Evolutionary conservation across 139 green algal genomes (phyloP).

Genomic region (Protoeuglena noctilucae): DNA sequence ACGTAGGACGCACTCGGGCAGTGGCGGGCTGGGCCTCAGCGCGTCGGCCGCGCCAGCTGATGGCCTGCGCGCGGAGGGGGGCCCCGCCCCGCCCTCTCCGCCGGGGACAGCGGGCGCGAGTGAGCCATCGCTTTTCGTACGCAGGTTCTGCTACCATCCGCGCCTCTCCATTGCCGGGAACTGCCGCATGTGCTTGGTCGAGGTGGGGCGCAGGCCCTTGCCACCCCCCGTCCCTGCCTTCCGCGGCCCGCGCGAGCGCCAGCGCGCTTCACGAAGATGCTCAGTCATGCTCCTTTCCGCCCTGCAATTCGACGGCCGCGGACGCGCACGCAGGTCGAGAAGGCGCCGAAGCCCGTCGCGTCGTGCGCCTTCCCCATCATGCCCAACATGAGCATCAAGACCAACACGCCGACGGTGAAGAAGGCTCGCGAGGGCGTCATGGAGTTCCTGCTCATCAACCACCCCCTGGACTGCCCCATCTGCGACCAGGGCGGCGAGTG

Average conservation of each 20-base stretch:
- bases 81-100: too few relatives aligned
- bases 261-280: too few relatives aligned
- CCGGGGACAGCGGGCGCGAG: too few relatives aligned
- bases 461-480: conserved; percentile 97
- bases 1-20: too few relatives aligned
- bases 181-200: conserved; percentile 97
- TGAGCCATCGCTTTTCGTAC: too few relatives aligned
- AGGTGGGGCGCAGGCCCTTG: conserved; percentile 51
- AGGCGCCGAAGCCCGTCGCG: conserved; percentile 88
- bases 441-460: conserved; percentile 98
- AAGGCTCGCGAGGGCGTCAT: conserved; percentile 97
- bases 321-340: conserved; percentile 86
- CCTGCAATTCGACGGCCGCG: too few relatives aligned
- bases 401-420: conserved; percentile 84
- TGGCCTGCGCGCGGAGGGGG: too few relatives aligned
- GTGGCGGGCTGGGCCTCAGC: too few relatives aligned
- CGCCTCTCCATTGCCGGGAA: conserved; percentile 94
- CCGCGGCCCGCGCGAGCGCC: too few relatives aligned
- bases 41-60: too few relatives aligned
- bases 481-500: conserved; percentile 98
- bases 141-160: conserved; percentile 97
- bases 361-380: conserved; percentile 93
- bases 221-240: too few relatives aligned
- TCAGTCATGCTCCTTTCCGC: too few relatives aligned
- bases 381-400: conserved; percentile 95